Percentiles rank a stretch among this genome's conserved stretches.
Evolutionary conservation across 352 stramenopile species (phyloP).

Genomic region (Blastocystis sp.): DNA sequence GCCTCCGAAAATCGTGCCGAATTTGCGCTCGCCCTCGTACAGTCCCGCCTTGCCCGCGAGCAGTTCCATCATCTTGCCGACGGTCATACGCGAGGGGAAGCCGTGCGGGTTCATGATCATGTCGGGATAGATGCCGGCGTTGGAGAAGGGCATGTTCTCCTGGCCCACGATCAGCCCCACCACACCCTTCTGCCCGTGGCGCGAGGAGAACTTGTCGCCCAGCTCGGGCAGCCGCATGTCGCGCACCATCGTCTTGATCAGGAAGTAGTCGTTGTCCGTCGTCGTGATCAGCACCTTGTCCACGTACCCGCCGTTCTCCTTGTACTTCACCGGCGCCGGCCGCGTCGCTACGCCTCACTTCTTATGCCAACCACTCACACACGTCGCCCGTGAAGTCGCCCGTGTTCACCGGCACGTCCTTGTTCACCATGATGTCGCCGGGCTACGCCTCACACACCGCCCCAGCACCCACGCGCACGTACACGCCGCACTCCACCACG

Average conservation of each 20-base stretch:
- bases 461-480: constrained; percentile 73
- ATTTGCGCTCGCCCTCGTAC: constrained; percentile 90
- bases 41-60: constrained; percentile 95
- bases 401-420: constrained; percentile 90
- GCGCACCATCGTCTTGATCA: constrained; percentile 89
- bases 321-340: constrained; percentile 87
- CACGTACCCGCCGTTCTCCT: constrained; percentile 88
- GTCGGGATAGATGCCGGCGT: constrained; percentile 93
- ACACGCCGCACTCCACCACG: constrained; percentile 83
- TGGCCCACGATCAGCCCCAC: constrained; percentile 90
- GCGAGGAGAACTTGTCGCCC: constrained; percentile 98
- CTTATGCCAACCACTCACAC: background rate
- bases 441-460: constrained; percentile 72
- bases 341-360: constrained; percentile 15
- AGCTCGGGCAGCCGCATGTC: constrained; percentile 92
- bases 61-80: constrained; percentile 98
- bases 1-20: constrained; percentile 96
- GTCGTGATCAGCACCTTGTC: constrained; percentile 97
- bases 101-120: constrained; percentile 99
- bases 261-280: constrained; percentile 92
- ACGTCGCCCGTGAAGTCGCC: constrained; percentile 75
- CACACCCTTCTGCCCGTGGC: constrained; percentile 98
- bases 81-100: constrained; percentile 99
- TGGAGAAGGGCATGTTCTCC: constrained; percentile 98
- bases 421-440: constrained; percentile 95